Evolutionary conservation across 495 filamentous ascomycete genomes (phyloP), one percentile per base, ranked within the genome.

Genomic region (Trichocladium antarcticum): DNA sequence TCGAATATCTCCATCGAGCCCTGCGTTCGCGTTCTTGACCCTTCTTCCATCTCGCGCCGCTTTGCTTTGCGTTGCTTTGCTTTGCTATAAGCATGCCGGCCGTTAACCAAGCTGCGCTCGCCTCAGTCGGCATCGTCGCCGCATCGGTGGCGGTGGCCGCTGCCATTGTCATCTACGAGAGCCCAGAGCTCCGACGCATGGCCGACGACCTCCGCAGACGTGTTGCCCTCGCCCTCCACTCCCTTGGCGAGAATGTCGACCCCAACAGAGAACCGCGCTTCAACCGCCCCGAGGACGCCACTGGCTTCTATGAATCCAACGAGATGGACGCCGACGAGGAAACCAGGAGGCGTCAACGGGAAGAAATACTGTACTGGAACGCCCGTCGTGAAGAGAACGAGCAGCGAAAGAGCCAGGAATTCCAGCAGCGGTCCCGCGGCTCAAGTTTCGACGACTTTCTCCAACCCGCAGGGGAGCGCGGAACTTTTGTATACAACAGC

Each of bases 131-230:
- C 61, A 82, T 92, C 14, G 78, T 92, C 57, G 83, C 79, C 51
- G 74, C 86, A 12, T 78, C 82, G 35, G 78, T 89, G 19, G 75
- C 87, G 29, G 80, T 87, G 22, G 86, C 85, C 49, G 85, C 86
- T 36, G 85, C 86, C 6, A 80, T 92, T 45, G 87, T 87, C 32
- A 74, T 90, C 47, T 94, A 94, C 66, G 85, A 92, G 61, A 85
- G 79, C 17, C 86, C 85, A 11, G 82, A 90, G 64, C 73, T 92
- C 38, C 79, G 83, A 57, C 77, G 81, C 68, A 83, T 83, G 71
- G 74, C 88, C 42, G 76, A 84, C 48, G 79, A 80, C 53, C 80
- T 84, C 41, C 82, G 87, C 40, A 79, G 86, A 28, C 85, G 84
- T 56, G 80, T 92, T 49, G 85, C 85, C 31, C 63, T 87, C 49